These are phyloP conservation scores for Corylus avellana DNA, from an alignment of 306 rosid genomes.

Conservation along the genomic window DNA sequence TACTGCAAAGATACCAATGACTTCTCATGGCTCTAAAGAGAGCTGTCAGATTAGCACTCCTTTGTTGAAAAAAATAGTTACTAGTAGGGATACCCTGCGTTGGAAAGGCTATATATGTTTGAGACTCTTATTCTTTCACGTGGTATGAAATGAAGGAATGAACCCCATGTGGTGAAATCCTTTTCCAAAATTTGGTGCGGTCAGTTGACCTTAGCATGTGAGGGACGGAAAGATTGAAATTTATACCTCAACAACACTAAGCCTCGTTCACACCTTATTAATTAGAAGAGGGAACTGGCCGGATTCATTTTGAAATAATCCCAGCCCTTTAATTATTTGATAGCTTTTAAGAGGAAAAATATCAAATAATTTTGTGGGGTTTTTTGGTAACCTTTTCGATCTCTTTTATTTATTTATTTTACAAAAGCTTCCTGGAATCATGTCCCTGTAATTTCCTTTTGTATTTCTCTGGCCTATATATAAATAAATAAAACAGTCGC, in stretches of 20 bases:
- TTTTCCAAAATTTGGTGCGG: neutral
- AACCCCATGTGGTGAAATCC: neutral
- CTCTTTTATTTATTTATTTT: too few relatives aligned
- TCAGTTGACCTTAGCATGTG: neutral
- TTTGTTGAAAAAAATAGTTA: neutral
- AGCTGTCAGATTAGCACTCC: neutral
- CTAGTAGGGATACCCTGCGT: neutral
- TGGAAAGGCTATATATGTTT: neutral
- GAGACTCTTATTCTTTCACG: neutral
- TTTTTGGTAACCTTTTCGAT: too few relatives aligned
- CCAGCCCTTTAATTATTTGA: neutral
- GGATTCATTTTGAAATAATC: neutral
- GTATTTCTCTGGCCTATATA: too few relatives aligned
- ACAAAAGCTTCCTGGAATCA: too few relatives aligned
- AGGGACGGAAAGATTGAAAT: neutral
- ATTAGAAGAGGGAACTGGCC: neutral
- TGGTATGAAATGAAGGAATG: neutral
- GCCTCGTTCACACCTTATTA: neutral
- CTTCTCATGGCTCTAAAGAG: neutral
- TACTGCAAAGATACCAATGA: neutral
- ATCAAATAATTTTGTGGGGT: neutral
- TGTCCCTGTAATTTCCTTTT: too few relatives aligned
- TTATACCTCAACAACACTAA: neutral
- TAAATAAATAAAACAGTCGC: too few relatives aligned
- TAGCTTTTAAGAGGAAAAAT: neutral